A percentile compares a stretch with the other conserved stretches of the same genome.
These are phyloP conservation scores for Pontederia crassipes DNA, from an alignment of 176 grass and related monocot species.

Conservation along the genomic window DNA sequence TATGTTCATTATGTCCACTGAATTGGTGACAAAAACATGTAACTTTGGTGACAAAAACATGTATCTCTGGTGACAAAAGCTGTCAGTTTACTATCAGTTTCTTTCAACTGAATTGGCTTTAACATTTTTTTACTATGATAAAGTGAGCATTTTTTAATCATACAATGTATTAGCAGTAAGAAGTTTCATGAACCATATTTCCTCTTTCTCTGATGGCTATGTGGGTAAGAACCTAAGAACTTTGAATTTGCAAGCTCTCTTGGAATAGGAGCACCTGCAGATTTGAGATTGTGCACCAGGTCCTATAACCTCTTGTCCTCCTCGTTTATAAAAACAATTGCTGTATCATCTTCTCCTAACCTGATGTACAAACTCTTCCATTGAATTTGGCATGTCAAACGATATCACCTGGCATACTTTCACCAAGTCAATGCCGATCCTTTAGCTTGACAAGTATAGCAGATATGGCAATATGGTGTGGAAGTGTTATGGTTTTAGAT, in stretches of 20 bases:
- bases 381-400: conserved; percentile 87
- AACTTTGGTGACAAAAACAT: no score
- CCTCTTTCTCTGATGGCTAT: conserved; percentile 46
- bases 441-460: no score
- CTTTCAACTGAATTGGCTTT: no score
- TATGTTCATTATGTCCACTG: no score
- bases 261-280: conserved; percentile 54
- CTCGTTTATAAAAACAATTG: conserved; percentile 66
- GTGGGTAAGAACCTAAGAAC: conserved; percentile 25
- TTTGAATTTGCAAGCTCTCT: conserved; percentile 55
- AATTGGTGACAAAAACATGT: no score
- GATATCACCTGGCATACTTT: conserved; percentile 70
- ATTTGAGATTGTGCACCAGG: conserved; percentile 54
- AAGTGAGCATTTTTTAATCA: no score
- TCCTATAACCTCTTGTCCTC: conserved; percentile 80
- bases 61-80: no score
- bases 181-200: conserved; percentile 26
- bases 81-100: no score
- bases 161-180: neutral
- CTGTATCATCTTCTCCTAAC: conserved; percentile 60
- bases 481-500: no score
- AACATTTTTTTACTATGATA: no score
- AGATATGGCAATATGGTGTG: no score
- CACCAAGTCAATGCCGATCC: conserved; percentile 59
- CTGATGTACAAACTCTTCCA: conserved; percentile 83